phyloP scores from a whole-genome alignment of 2,329 filamentous ascomycete species.

The Verruconis gallopava region DNA sequence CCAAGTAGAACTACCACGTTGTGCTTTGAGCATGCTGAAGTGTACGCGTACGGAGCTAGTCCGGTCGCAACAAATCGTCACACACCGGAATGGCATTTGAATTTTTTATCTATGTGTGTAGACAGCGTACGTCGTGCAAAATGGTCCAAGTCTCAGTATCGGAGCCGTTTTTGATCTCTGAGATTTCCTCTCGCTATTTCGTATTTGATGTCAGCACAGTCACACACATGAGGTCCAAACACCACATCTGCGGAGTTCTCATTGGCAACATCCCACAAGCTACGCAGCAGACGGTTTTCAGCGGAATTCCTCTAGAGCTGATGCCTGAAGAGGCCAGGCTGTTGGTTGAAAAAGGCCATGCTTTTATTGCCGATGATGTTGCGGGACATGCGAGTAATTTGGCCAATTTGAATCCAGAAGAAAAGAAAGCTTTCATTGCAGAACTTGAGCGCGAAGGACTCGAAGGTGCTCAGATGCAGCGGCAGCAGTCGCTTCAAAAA shows the following conservation, averaged over 20 bases:
- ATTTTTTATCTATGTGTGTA: conserved; percentile 6
- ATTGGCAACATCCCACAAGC: conserved; percentile 82
- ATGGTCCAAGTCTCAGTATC: conserved; percentile 24
- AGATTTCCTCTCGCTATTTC: conserved; percentile 68
- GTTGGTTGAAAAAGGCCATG: conserved; percentile 63
- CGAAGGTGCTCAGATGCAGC: conserved; percentile 34
- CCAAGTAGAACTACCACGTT: neutral
- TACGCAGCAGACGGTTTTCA: conserved; percentile 88
- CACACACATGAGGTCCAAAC: conserved; percentile 60
- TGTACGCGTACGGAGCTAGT: too few relatives aligned
- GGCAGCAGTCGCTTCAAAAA: conserved; percentile 35
- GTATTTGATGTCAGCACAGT: conserved; percentile 79
- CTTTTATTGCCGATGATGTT: conserved; percentile 69
- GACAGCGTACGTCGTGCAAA: conserved; percentile 15
- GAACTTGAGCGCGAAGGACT: conserved; percentile 42
- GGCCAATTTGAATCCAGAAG: conserved; percentile 41
- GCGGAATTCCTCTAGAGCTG: conserved; percentile 76
- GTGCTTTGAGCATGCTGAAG: neutral
- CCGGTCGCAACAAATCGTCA: conserved; percentile 6
- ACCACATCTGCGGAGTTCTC: conserved; percentile 77
- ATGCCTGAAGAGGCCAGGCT: conserved; percentile 80
- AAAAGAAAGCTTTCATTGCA: conserved; percentile 49
- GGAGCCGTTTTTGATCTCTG: conserved; percentile 64
- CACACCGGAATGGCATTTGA: conserved; percentile 9
- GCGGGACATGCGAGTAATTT: conserved; percentile 56